These are phyloP conservation scores for Diaporthe vexans DNA, from an alignment of 2,329 filamentous ascomycete genomes.

Conservation along the genomic window DNA sequence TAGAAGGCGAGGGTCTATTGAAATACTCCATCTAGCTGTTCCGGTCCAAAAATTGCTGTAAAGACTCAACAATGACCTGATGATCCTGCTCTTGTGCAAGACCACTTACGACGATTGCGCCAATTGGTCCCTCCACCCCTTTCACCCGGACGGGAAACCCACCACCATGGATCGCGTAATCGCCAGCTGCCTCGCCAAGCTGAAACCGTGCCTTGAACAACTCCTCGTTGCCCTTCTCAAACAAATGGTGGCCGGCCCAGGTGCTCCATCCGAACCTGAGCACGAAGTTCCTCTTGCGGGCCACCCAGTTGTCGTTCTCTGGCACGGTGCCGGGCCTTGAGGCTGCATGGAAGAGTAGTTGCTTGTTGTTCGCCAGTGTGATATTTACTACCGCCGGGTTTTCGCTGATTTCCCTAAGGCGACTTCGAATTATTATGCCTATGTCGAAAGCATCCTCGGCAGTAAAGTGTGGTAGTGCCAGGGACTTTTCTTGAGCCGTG, in stretches of 20 bases:
- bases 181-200: constrained; percentile 34
- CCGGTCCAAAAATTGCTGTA: neutral
- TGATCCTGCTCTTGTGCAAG: neutral
- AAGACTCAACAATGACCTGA: neutral
- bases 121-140: constrained; percentile 11
- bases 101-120: constrained; percentile 12
- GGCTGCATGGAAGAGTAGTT: constrained; percentile 36
- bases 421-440: constrained; percentile 35
- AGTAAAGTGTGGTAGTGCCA: constrained; percentile 33
- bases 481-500: constrained; percentile 31
- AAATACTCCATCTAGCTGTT: neutral
- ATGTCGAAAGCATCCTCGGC: constrained; percentile 37
- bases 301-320: constrained; percentile 39
- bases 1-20: neutral
- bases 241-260: constrained; percentile 36
- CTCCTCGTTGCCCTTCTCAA: constrained; percentile 36
- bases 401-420: constrained; percentile 32
- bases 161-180: constrained; percentile 35
- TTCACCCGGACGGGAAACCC: constrained; percentile 8
- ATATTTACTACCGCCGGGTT: constrained; percentile 36
- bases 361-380: constrained; percentile 36
- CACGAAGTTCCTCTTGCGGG: constrained; percentile 37
- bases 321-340: constrained; percentile 36
- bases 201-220: constrained; percentile 36
- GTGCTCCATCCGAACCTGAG: constrained; percentile 36